Conservation (phyloP, 176 grass and related monocot species). For the Poa annua region DNA sequence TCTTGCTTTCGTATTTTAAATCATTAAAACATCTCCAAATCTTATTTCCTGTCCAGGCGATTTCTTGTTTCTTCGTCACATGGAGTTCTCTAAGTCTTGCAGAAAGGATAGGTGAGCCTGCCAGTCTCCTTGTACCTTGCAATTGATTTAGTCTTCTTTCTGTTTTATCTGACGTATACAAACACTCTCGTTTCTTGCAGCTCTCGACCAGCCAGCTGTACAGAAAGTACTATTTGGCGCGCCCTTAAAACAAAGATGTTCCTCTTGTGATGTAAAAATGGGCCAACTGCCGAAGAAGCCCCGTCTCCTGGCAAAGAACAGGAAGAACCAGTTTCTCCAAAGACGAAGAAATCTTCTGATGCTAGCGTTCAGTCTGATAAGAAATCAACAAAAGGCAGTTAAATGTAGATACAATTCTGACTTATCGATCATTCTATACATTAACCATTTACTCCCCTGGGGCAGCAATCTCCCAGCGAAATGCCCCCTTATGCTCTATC, state of each 20-base stretch:
- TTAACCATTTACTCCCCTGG: background rate
- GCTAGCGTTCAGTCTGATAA: background rate
- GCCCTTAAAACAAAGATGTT: background rate
- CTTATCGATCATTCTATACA: background rate
- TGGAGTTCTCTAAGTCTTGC: constrained; percentile 37
- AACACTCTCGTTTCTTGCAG: constrained; percentile 18
- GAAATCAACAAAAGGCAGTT: constrained; percentile 1
- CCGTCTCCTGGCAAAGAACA: background rate
- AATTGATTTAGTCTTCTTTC: constrained; percentile 21
- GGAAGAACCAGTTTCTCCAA: background rate
- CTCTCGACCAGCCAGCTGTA: constrained; percentile 20
- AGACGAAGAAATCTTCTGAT: constrained; percentile 21
- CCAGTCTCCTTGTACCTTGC: background rate
- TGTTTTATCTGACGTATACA: background rate
- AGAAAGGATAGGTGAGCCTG: constrained; percentile 38
- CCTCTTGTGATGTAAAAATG: background rate
- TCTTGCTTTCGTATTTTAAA: background rate
- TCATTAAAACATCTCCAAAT: background rate
- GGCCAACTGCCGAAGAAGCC: background rate
- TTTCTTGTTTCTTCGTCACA: constrained; percentile 36
- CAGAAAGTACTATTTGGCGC: constrained; percentile 12
- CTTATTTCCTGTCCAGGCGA: constrained; percentile 25
- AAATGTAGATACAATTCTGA: constrained; percentile 6
- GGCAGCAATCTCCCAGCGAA: background rate
- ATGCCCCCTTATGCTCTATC: background rate